phyloP scores from a whole-genome alignment of 805 yeast species.

The Teunomyces panamensis region DNA sequence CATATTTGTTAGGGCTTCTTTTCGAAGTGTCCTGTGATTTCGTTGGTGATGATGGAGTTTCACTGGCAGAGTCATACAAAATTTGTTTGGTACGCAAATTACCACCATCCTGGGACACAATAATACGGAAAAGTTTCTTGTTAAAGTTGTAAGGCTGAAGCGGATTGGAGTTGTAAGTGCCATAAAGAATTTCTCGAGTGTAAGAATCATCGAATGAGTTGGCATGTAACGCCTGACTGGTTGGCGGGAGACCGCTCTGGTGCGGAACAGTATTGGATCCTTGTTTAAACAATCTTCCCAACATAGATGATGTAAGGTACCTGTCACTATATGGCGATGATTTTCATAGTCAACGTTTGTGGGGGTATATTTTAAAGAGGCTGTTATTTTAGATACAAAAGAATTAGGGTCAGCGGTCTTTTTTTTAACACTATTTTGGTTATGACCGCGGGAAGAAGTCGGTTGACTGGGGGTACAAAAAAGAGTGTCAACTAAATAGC shows the following conservation, averaged over 20 bases:
- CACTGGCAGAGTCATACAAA: slow-evolving; percentile 44
- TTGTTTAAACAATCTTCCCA: slow-evolving; percentile 15
- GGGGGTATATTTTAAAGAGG: background rate
- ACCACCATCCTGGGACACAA: slow-evolving; percentile 53
- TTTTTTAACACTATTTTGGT: background rate
- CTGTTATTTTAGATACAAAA: background rate
- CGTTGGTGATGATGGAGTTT: slow-evolving; percentile 8
- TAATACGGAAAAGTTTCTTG: slow-evolving; percentile 36
- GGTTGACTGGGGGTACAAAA: background rate
- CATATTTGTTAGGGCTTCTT: slow-evolving; percentile 8
- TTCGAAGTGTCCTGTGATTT: background rate
- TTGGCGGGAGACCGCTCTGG: background rate
- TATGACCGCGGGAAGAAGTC: background rate
- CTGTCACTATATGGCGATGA: background rate
- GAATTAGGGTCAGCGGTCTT: background rate
- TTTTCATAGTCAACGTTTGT: background rate
- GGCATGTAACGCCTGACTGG: slow-evolving; percentile 6
- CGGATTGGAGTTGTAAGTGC: slow-evolving; percentile 29
- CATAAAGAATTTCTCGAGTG: slow-evolving; percentile 47
- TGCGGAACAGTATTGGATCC: slow-evolving; percentile 3
- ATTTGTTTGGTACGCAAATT: slow-evolving; percentile 45
- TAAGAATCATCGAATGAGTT: slow-evolving; percentile 43
- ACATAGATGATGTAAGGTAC: slow-evolving; percentile 6
- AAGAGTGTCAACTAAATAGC: background rate
- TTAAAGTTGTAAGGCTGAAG: slow-evolving; percentile 26